These are phyloP conservation scores for Trichophyton verrucosum DNA, from an alignment of 2,329 filamentous ascomycete species.

Conservation along the genomic window DNA sequence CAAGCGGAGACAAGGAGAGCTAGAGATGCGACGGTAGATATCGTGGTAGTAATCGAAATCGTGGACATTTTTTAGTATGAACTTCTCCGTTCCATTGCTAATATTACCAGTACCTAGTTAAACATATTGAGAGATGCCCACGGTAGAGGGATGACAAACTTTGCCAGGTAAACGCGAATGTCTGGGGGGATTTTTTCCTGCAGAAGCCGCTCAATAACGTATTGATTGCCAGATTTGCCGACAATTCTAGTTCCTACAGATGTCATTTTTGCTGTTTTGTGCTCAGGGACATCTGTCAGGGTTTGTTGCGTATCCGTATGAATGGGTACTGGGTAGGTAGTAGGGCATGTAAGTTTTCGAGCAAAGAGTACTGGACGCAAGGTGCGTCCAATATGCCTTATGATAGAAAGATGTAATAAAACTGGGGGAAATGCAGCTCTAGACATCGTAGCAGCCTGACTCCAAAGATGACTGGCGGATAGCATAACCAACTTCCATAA, in stretches of 20 bases:
- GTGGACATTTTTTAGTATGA: constrained; percentile 15
- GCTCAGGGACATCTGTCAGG: no score
- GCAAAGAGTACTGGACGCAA: no score
- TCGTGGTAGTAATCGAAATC: constrained; percentile 6
- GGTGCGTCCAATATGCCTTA: no score
- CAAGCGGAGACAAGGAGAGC: constrained; percentile 18
- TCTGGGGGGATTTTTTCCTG: constrained; percentile 1
- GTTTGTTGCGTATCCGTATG: no score
- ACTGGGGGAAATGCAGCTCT: no score
- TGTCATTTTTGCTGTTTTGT: neutral
- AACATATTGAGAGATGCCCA: neutral
- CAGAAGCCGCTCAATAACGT: constrained; percentile 22
- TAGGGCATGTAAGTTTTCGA: no score
- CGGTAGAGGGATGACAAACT: neutral
- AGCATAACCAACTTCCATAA: no score
- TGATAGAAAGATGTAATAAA: no score
- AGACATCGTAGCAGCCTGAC: no score
- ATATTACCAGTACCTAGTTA: neutral
- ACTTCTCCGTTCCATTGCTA: constrained; percentile 5
- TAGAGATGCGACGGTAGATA: neutral
- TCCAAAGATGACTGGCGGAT: no score
- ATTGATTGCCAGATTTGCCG: neutral
- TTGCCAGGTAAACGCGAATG: constrained; percentile 5
- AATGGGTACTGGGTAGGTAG: no score
- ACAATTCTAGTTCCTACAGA: neutral